A percentile compares a stretch with the other conserved stretches of the same genome.
phyloP scores from a whole-genome alignment of 805 yeast species.

The Myxozyma mucilagina region DNA sequence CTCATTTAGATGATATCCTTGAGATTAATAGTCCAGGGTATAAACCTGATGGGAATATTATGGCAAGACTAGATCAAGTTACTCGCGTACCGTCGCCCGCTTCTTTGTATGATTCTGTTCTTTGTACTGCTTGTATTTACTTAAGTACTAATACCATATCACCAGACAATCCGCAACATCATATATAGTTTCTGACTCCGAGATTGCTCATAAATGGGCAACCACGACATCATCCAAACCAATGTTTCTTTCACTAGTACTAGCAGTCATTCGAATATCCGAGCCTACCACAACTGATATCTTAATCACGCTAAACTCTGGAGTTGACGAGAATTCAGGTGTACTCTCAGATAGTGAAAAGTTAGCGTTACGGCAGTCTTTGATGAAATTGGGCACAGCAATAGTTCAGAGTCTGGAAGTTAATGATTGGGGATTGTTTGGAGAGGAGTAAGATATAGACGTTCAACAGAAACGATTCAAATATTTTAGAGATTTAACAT shows the following conservation, averaged over 20 bases:
- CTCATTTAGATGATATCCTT: conserved; percentile 37
- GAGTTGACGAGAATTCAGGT: conserved; percentile 39
- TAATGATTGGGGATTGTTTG: conserved; percentile 22
- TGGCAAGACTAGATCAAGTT: neutral
- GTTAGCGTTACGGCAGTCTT: neutral
- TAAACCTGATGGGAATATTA: neutral
- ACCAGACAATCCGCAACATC: conserved; percentile 9
- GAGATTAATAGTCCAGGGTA: conserved; percentile 32
- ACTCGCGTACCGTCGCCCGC: neutral
- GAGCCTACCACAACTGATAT: conserved; percentile 54
- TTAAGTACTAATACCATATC: neutral
- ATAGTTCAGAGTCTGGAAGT: conserved; percentile 7
- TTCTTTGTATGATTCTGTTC: neutral
- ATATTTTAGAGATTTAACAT: too few relatives aligned
- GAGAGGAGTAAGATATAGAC: neutral
- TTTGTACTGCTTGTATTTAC: too few relatives aligned
- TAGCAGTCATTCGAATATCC: conserved; percentile 56
- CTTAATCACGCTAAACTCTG: conserved; percentile 59
- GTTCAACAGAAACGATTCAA: too few relatives aligned
- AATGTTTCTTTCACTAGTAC: conserved; percentile 47
- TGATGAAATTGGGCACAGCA: conserved; percentile 1
- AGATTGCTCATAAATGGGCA: conserved; percentile 28
- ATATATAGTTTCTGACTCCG: conserved; percentile 15
- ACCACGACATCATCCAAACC: conserved; percentile 22
- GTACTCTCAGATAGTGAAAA: neutral